These are phyloP conservation scores for Fusarium hostae DNA, from an alignment of 2,329 filamentous ascomycete species.

Conservation along the genomic window DNA sequence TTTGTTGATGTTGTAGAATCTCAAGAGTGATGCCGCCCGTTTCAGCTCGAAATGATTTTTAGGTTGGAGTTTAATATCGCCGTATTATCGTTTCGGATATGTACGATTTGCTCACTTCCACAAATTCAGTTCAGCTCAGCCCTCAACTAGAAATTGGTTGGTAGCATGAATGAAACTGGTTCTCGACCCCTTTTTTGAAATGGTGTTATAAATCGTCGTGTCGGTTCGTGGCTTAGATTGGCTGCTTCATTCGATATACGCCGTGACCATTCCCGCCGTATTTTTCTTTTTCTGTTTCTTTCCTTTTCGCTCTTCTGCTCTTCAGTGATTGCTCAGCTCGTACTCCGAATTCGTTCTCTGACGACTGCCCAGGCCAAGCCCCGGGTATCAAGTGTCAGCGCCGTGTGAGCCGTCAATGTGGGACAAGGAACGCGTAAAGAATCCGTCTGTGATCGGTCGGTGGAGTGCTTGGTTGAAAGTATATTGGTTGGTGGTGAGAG, in stretches of 20 bases:
- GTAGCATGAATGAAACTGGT: conserved; percentile 21
- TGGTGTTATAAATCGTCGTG: conserved; percentile 4
- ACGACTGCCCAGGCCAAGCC: conserved; percentile 27
- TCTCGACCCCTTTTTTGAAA: conserved; percentile 8
- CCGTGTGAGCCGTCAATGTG: conserved; percentile 32
- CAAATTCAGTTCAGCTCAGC: conserved; percentile 10
- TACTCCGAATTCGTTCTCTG: not conserved
- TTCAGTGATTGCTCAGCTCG: conserved; percentile 11
- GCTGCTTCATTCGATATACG: conserved; percentile 4
- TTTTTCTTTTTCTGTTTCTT: not conserved
- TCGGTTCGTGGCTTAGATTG: conserved; percentile 7
- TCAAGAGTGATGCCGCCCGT: not conserved
- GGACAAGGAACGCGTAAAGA: conserved; percentile 22
- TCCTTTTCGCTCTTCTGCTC: not conserved
- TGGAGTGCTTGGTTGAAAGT: conserved; percentile 20
- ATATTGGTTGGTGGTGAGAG: conserved; percentile 1
- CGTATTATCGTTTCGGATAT: conserved; percentile 9
- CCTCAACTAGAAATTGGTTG: not conserved
- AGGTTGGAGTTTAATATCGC: not conserved
- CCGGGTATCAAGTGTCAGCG: conserved; percentile 30
- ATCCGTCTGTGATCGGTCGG: conserved; percentile 5
- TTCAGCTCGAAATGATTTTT: not conserved
- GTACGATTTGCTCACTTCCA: not conserved
- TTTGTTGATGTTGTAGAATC: not conserved
- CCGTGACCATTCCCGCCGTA: not conserved